phyloP scores from a whole-genome alignment of 2,329 filamentous ascomycete species.

The Orbilia javanica region DNA sequence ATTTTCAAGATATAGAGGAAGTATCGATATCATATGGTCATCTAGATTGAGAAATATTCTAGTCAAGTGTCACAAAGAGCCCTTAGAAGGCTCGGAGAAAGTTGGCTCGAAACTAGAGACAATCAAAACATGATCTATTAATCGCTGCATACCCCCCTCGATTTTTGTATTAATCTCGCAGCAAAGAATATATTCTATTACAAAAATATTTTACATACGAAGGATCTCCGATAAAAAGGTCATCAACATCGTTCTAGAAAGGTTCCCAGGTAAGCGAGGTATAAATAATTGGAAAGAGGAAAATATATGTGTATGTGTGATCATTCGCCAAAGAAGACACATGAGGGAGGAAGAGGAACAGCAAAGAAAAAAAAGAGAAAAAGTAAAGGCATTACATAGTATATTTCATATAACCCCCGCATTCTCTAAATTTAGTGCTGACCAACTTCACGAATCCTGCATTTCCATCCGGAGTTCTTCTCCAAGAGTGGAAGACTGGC shows the following conservation, averaged over 20 bases:
- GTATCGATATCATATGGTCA: not conserved
- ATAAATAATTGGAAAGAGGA: not conserved
- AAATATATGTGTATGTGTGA: constrained; percentile 11
- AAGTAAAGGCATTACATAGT: not conserved
- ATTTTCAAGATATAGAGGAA: not conserved
- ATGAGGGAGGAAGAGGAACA: not conserved
- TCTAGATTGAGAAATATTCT: too few species aligned
- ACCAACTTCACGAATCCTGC: constrained; percentile 82
- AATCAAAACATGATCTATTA: not conserved
- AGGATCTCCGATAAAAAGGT: constrained; percentile 4
- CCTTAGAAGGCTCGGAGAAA: not conserved
- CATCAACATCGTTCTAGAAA: constrained; percentile 4
- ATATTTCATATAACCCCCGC: constrained; percentile 28
- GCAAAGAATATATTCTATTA: not conserved
- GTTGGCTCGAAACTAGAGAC: not conserved
- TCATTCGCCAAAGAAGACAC: constrained; percentile 57
- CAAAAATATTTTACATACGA: constrained; percentile 20
- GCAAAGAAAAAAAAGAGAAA: too few species aligned
- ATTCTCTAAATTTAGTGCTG: constrained; percentile 64
- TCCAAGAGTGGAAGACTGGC: constrained; percentile 83
- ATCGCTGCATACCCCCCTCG: not conserved
- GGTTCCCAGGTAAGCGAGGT: not conserved
- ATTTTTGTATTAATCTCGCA: not conserved
- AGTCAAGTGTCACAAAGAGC: not conserved
- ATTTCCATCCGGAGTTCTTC: constrained; percentile 85